Evolutionary conservation across 164 flowering plant genomes (phyloP).

Genomic region (Protea cynaroides): DNA sequence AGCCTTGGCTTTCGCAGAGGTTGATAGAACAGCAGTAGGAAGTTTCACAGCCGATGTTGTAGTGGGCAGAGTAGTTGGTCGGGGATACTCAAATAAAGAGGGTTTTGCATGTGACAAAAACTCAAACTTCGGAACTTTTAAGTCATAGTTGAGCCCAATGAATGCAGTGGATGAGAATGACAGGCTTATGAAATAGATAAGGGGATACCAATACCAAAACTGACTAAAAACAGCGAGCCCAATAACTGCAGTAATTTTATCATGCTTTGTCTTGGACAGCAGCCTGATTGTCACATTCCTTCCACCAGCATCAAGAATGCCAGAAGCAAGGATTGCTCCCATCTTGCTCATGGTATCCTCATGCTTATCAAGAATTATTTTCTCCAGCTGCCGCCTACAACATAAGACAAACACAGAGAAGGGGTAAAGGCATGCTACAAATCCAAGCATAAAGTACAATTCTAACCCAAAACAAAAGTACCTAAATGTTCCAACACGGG

Average conservation of each 20-base stretch:
- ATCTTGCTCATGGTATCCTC: conserved; percentile 99
- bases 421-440: not conserved
- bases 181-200: conserved; percentile 83
- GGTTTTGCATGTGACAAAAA: conserved; percentile 94
- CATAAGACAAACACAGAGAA: not conserved
- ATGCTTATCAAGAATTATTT: conserved; percentile 96
- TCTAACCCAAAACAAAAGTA: conserved; percentile 15
- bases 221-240: conserved; percentile 97
- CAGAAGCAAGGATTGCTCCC: conserved; percentile 99
- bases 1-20: conserved; percentile 92
- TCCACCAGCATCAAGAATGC: conserved; percentile 98
- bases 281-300: conserved; percentile 91
- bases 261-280: conserved; percentile 92
- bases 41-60: conserved; percentile 78
- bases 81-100: conserved; percentile 90
- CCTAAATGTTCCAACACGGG: conserved; percentile 98
- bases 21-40: conserved; percentile 90
- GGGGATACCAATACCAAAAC: conserved; percentile 99
- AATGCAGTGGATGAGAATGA: conserved; percentile 94
- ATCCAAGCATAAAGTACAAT: not conserved
- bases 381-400: conserved; percentile 85
- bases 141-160: conserved; percentile 85
- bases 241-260: conserved; percentile 87
- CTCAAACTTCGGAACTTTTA: conserved; percentile 91
- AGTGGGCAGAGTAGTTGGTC: conserved; percentile 79